phyloP scores from a whole-genome alignment of 1,139 yeast genomes.

The Sugiyamaella xylanicola region DNA sequence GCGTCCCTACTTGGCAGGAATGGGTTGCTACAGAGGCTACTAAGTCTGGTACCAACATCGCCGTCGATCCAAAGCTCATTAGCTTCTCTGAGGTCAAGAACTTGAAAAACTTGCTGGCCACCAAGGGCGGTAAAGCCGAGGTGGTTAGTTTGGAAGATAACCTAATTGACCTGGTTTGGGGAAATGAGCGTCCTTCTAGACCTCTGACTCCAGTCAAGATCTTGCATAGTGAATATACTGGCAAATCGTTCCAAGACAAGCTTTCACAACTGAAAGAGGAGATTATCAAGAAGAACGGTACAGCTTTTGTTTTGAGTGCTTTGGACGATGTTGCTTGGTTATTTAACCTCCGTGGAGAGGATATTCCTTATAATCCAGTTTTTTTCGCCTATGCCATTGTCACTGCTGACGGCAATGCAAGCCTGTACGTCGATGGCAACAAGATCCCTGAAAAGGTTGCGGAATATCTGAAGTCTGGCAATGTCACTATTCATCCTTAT shows the following conservation, averaged over 20 bases:
- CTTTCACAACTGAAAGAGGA: slow-evolving; percentile 50
- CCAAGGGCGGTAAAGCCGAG: slow-evolving; percentile 47
- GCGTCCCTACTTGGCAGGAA: slow-evolving; percentile 82
- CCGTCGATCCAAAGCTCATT: slow-evolving; percentile 71
- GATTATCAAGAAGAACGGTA: slow-evolving; percentile 49
- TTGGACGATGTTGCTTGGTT: slow-evolving; percentile 94
- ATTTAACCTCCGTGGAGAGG: slow-evolving; percentile 81
- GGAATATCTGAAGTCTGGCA: slow-evolving; percentile 33
- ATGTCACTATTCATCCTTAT: slow-evolving; percentile 42
- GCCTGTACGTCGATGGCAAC: slow-evolving; percentile 70
- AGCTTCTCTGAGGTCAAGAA: slow-evolving; percentile 49
- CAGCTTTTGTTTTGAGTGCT: slow-evolving; percentile 63
- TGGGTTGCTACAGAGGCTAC: slow-evolving; percentile 59
- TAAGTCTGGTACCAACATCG: slow-evolving; percentile 46
- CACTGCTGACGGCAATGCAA: slow-evolving; percentile 54
- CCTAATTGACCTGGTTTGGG: slow-evolving; percentile 79
- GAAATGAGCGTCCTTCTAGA: slow-evolving; percentile 44
- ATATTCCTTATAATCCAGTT: slow-evolving; percentile 87
- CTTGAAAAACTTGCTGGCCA: slow-evolving; percentile 41
- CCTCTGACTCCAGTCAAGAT: slow-evolving; percentile 39
- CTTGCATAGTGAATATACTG: slow-evolving; percentile 45
- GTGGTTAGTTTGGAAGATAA: slow-evolving; percentile 65
- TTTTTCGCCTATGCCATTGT: slow-evolving; percentile 79
- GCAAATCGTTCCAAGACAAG: slow-evolving; percentile 47
- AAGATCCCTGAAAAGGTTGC: slow-evolving; percentile 53